A percentile compares a stretch with the other conserved stretches of the same genome.
phyloP scores from a whole-genome alignment of 495 filamentous ascomycete species.

The Penicillium ucsense region DNA sequence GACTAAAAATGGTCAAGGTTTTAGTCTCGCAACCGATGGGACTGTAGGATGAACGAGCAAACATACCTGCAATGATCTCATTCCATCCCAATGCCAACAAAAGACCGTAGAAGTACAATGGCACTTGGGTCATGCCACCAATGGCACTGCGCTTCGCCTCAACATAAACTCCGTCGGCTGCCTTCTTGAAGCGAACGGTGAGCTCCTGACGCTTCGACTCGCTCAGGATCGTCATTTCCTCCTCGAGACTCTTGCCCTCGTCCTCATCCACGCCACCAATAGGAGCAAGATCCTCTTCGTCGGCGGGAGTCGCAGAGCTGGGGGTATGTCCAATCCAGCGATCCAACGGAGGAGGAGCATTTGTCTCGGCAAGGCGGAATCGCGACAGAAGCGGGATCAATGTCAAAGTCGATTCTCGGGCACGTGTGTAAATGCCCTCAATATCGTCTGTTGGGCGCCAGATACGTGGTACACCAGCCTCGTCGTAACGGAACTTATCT shows the following conservation, averaged over 20 bases:
- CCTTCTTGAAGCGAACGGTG: constrained; percentile 92
- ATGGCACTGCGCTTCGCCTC: constrained; percentile 96
- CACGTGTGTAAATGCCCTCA: constrained; percentile 83
- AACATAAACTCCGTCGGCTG: constrained; percentile 91
- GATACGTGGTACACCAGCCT: constrained; percentile 85
- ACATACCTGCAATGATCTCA: constrained; percentile 82
- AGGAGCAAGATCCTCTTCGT: constrained; percentile 79
- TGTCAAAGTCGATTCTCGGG: constrained; percentile 80
- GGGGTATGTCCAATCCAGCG: constrained; percentile 76
- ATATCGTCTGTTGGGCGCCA: constrained; percentile 98
- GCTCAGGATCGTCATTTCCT: constrained; percentile 88
- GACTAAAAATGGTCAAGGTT: constrained; percentile 40
- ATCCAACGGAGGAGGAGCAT: constrained; percentile 65
- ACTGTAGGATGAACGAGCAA: background rate
- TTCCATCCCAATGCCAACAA: constrained; percentile 93
- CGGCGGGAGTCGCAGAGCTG: constrained; percentile 61
- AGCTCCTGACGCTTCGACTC: constrained; percentile 84
- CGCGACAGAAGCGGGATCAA: constrained; percentile 81
- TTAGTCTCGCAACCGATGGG: background rate
- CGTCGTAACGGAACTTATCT: constrained; percentile 97
- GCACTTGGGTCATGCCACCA: constrained; percentile 88
- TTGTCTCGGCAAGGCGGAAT: constrained; percentile 65
- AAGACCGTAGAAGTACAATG: constrained; percentile 85
- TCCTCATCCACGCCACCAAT: constrained; percentile 90
- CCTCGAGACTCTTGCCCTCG: constrained; percentile 83